Percentiles rank a stretch among this genome's conserved stretches.
These are phyloP conservation scores for Carex parvula DNA, from an alignment of 176 grass and related monocot species.

Conservation along the genomic window DNA sequence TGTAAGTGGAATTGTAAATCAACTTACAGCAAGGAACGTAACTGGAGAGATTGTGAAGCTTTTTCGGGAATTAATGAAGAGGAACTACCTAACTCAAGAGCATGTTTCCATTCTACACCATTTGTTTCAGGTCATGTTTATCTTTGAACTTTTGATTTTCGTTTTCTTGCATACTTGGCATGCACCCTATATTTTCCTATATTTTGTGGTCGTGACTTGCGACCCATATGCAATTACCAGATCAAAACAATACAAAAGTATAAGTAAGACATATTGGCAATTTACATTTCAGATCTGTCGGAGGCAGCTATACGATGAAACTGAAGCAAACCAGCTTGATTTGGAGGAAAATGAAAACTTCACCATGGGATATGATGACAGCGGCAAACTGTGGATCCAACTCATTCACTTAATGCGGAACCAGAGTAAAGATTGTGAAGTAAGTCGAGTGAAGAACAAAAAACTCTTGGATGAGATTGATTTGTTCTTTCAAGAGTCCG, in stretches of 20 bases:
- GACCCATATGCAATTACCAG: neutral
- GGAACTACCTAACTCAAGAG: slow-evolving; percentile 69
- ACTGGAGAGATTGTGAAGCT: slow-evolving; percentile 81
- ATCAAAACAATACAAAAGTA: neutral
- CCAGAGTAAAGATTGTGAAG: slow-evolving; percentile 11
- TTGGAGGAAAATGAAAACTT: slow-evolving; percentile 20
- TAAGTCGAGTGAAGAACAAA: slow-evolving; percentile 38
- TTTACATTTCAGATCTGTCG: slow-evolving; percentile 49
- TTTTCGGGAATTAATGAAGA: slow-evolving; percentile 58
- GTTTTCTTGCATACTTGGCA: neutral
- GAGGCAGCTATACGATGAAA: slow-evolving; percentile 59
- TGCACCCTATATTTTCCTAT: slow-evolving; percentile 1
- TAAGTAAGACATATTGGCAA: neutral
- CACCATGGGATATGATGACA: slow-evolving; percentile 25
- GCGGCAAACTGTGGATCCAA: slow-evolving; percentile 29
- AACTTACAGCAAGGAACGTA: slow-evolving; percentile 74
- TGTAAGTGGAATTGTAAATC: slow-evolving; percentile 58
- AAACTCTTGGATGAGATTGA: slow-evolving; percentile 61
- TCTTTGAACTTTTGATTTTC: slow-evolving; percentile 8
- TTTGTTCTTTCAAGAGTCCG: slow-evolving; percentile 63
- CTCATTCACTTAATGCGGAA: slow-evolving; percentile 54
- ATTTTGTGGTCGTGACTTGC: neutral
- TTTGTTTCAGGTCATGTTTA: slow-evolving; percentile 73
- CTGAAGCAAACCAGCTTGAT: slow-evolving; percentile 23
- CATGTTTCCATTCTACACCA: slow-evolving; percentile 62